Base-by-base conservation (phyloP, 208 protist genomes). In the Wallacemonas collosoma region DNA sequence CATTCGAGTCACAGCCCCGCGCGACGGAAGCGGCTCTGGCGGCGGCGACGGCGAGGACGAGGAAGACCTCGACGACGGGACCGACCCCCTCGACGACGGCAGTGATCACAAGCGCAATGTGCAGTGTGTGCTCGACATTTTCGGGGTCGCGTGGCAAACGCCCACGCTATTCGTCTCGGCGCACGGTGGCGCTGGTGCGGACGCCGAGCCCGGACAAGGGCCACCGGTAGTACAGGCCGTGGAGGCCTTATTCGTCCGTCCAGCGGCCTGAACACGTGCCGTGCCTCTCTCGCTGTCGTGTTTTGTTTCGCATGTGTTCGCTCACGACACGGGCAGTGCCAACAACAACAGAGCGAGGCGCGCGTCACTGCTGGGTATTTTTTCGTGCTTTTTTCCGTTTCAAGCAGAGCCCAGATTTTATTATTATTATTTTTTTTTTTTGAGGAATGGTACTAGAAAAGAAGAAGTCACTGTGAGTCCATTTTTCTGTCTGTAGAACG, bases 21-120 rank as follows among this genome's bases (percentile, higher is more conserved):
- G 12, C 63, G 54, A 36, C 56, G n/a, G 4, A 14, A 3, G 38
- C 48, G 43, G 26, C 26, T 26, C 69, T 50, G 50, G 40, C 35
- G 68, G 56, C 38, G 12, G 15, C 15, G 50, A 72, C 12, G 53
- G 3, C 2, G 58, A 56, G 11, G 44, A 71, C 38, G 62, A 8
- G 7, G 71, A 74, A 14, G 68, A 58, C 17, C 53, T 66, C 14
- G 68, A 26, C 26, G 26, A 26, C 17, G 35, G 86, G 26, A 61
- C 70, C 69, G 67, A 79, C 61, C 71, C 57, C 9, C 71, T 90
- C 47, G 83, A 89, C 56, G 83, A 87, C 51, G 78, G 81, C 66
- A 81, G 76, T 69, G 79, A 85, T 44, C 88, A 95, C 65, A 65
- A 74, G 53, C 87, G 80, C 53, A 91, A 93, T 75, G 87, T 95